phyloP scores from a whole-genome alignment of 2,329 filamentous ascomycete genomes.

The Neophaeococcomyces aloes region DNA sequence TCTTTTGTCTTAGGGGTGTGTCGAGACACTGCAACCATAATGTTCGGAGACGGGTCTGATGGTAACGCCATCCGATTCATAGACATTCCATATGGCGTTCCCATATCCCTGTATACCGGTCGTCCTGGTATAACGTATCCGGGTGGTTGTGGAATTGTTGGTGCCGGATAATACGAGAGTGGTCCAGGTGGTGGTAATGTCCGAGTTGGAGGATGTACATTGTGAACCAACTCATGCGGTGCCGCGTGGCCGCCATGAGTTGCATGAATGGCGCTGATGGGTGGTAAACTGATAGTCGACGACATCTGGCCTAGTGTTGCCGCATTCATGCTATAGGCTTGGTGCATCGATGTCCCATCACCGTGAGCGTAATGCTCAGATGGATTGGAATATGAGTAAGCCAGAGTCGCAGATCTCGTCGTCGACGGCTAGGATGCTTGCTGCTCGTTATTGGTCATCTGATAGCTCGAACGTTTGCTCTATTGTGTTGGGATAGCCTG shows the following conservation, averaged over 20 bases:
- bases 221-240: slow-evolving; percentile 17
- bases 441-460: background rate
- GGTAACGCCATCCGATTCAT: slow-evolving; percentile 18
- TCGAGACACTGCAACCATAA: slow-evolving; percentile 27
- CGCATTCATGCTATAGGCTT: slow-evolving; percentile 15
- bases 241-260: slow-evolving; percentile 15
- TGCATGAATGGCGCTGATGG: slow-evolving; percentile 22
- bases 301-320: slow-evolving; percentile 17
- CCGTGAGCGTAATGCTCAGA: slow-evolving; percentile 9
- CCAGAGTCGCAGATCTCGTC: slow-evolving; percentile 5
- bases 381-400: slow-evolving; percentile 4
- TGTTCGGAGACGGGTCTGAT: slow-evolving; percentile 16
- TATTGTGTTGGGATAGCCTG: background rate
- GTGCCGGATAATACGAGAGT: slow-evolving; percentile 19
- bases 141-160: slow-evolving; percentile 17
- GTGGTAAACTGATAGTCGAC: slow-evolving; percentile 21
- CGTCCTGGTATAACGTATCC: slow-evolving; percentile 17
- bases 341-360: slow-evolving; percentile 17
- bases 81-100: slow-evolving; percentile 15
- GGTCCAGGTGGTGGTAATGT: slow-evolving; percentile 15
- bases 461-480: background rate
- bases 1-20: slow-evolving; percentile 48
- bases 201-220: slow-evolving; percentile 20
- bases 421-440: background rate
- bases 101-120: slow-evolving; percentile 18